A percentile compares a stretch with the other conserved stretches of the same genome.
phyloP scores from a whole-genome alignment of 306 rosid genomes.

The Pachyrhizus erosus region DNA sequence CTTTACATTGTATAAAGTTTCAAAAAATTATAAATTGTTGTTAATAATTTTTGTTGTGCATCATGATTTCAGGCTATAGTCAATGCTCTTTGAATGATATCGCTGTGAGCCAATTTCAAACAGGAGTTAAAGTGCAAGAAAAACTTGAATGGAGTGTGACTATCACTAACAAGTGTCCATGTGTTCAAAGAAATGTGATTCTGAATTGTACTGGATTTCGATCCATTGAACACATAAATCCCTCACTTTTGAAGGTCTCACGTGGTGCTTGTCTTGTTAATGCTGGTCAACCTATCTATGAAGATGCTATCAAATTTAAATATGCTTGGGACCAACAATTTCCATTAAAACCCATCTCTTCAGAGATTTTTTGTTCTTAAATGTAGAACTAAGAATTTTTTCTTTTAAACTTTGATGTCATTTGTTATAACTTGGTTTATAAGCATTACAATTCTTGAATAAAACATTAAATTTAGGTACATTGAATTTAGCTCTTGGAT shows the following conservation, averaged over 20 bases:
- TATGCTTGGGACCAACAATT: slow-evolving; percentile 33
- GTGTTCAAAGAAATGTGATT: neutral
- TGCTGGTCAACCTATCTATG: slow-evolving; percentile 28
- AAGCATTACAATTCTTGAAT: neutral
- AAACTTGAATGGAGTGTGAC: neutral
- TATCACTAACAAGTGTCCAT: neutral
- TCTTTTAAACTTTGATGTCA: neutral
- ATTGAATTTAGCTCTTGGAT: neutral
- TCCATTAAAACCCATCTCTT: slow-evolving; percentile 7
- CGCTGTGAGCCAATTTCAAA: neutral
- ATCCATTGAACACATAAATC: neutral
- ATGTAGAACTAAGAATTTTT: neutral
- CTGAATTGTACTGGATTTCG: neutral
- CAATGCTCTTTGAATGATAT: neutral
- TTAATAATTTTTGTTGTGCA: neutral
- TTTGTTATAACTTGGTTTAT: neutral
- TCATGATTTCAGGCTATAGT: neutral
- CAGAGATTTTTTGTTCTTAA: slow-evolving; percentile 38
- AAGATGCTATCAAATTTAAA: slow-evolving; percentile 2
- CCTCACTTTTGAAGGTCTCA: neutral
- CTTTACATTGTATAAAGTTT: neutral
- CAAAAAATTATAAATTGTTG: neutral
- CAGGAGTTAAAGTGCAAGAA: neutral
- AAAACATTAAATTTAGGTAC: neutral
- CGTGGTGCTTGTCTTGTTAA: neutral